Base-by-base conservation (phyloP, 2,329 filamentous ascomycete species). In the Delphinella strobiligena region DNA sequence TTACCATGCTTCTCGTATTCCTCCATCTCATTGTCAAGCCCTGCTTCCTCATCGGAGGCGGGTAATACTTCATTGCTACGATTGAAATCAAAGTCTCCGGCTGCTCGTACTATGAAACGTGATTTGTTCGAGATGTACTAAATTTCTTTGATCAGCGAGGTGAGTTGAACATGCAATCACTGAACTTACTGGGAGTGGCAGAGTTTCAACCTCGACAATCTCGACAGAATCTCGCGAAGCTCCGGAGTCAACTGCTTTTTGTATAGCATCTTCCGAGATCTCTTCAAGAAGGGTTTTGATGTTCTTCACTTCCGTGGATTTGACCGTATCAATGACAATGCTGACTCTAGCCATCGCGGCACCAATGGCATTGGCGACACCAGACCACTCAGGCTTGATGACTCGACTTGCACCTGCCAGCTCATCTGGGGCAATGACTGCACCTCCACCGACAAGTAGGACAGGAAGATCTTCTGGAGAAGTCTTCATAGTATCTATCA, bases 311-410 rank as follows among this genome's bases (percentile, higher is more conserved):
- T 61, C 58, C 0, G 56, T 61, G 2, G 56, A 61, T 36, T 60
- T 55, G 4, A 66, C 51, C 0, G 59, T 63, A 9, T 62, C 56
- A 1, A 69, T 67, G 12, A 57, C 51, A 22, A 52, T 49, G 42
- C 71, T 75, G 2, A 80, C 73, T 30, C 72, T 61, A 1, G 75
- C 73, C 42, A 74, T 76, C 1, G 76, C 75, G 7, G 75, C 76
- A 2, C 76, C 76, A 8, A 80, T 75, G 0, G 76, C 76, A 49
- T 80, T 80, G 7, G 77, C 76, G 2, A 80, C 72, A 3, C 67
- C 68, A 2, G 72, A 69, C 61, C 67, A 76, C 31, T 66, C 58
- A 0, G 74, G 74, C 45, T 71, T 74, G 33, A 76, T 54, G 1
- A 79, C 70, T 22, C 58, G 61, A 43, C 69, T 73, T 7, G 74